These are phyloP conservation scores for Lanmaoa pseudosensibilis DNA, from an alignment of 768 basidiomycete genomes.

Conservation along the genomic window DNA sequence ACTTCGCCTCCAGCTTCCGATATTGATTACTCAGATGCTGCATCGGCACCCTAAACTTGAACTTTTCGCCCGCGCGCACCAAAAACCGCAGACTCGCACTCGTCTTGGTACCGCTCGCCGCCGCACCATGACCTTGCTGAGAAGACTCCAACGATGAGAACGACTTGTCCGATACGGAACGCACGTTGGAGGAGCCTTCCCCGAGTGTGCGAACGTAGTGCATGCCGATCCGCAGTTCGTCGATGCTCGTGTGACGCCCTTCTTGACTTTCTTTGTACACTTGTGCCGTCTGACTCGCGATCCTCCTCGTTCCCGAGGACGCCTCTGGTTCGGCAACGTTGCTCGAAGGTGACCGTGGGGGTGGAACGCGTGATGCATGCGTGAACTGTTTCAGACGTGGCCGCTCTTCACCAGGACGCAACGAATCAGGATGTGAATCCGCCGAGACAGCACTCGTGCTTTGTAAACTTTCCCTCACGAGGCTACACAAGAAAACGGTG, in stretches of 20 bases:
- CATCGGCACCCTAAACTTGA: constrained; percentile 56
- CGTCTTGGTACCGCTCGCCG: constrained; percentile 27
- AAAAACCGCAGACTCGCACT: constrained; percentile 40
- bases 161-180: constrained; percentile 43
- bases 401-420: constrained; percentile 36
- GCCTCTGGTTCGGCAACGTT: constrained; percentile 21
- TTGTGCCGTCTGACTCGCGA: constrained; percentile 66
- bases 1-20: constrained; percentile 46
- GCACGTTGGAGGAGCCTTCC: constrained; percentile 41
- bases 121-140: constrained; percentile 36
- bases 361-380: constrained; percentile 62
- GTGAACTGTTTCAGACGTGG: constrained; percentile 75
- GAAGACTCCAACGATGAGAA: constrained; percentile 67
- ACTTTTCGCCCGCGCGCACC: constrained; percentile 56
- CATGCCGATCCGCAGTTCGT: constrained; percentile 68
- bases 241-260: constrained; percentile 45
- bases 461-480: constrained; percentile 53
- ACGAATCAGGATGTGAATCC: constrained; percentile 33
- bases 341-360: constrained; percentile 47
- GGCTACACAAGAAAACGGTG: constrained; percentile 39
- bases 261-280: constrained; percentile 44
- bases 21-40: constrained; percentile 26
- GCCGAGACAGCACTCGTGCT: constrained; percentile 41
- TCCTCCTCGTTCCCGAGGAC: constrained; percentile 37
- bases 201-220: constrained; percentile 72